A percentile compares a stretch with the other conserved stretches of the same genome.
Conservation (phyloP, 2,329 filamentous ascomycete species). For the Trichophyton rubrum region DNA sequence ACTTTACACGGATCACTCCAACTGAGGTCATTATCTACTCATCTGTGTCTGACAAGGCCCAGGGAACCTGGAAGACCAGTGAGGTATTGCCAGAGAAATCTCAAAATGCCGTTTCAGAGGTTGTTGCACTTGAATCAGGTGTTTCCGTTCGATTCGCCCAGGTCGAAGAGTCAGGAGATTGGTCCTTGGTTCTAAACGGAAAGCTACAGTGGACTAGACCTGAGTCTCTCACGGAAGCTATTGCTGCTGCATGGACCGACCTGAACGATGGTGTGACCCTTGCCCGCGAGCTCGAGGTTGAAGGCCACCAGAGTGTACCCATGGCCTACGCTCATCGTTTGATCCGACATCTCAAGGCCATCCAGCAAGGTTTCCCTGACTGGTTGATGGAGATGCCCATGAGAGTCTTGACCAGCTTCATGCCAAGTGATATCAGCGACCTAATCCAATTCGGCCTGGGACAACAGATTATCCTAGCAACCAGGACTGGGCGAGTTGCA, state of each 20-base stretch:
- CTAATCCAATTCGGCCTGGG: constrained; percentile 65
- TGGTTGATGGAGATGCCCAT: constrained; percentile 59
- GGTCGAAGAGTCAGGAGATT: constrained; percentile 55
- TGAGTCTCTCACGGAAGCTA: constrained; percentile 69
- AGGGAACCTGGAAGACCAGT: constrained; percentile 60
- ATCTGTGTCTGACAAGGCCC: constrained; percentile 60
- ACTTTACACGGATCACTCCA: constrained; percentile 70
- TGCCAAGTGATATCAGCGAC: constrained; percentile 43
- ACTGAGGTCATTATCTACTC: constrained; percentile 63
- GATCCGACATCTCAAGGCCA: constrained; percentile 65
- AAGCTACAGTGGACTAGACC: constrained; percentile 65
- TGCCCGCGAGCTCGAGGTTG: constrained; percentile 68
- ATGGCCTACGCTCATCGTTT: constrained; percentile 81
- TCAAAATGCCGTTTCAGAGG: constrained; percentile 65
- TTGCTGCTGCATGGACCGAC: constrained; percentile 69
- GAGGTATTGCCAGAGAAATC: constrained; percentile 35
- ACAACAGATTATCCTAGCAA: constrained; percentile 71
- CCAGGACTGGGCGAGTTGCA: constrained; percentile 64
- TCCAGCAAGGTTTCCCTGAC: constrained; percentile 57
- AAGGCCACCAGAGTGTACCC: constrained; percentile 68
- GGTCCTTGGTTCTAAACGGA: constrained; percentile 74
- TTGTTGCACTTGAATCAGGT: constrained; percentile 57
- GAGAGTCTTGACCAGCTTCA: constrained; percentile 53
- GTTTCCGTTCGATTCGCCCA: constrained; percentile 70
- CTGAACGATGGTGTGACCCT: constrained; percentile 60